Percentiles rank a stretch among this genome's conserved stretches.
Conservation (phyloP, 192 early-diverging fungal genomes). For the Coemansia biformis region DNA sequence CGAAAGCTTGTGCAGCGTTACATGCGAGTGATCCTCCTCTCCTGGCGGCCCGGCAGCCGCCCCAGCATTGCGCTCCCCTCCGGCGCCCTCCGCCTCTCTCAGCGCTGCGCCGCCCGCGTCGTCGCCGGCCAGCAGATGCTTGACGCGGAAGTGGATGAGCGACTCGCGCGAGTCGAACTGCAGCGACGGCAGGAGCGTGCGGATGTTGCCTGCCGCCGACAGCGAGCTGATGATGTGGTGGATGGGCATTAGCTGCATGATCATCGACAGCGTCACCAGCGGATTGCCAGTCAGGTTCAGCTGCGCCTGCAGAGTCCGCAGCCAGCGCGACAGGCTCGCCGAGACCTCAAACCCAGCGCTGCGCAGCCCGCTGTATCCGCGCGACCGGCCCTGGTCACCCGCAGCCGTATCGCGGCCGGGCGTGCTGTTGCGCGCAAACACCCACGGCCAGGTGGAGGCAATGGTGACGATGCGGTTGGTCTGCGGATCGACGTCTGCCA, state of each 20-base stretch:
- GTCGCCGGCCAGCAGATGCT: slow-evolving; percentile 11
- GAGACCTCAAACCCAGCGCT: slow-evolving; percentile 22
- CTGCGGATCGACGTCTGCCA: slow-evolving; percentile 37
- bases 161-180: slow-evolving; percentile 13
- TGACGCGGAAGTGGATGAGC: slow-evolving; percentile 17
- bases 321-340: slow-evolving; percentile 40
- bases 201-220: slow-evolving; percentile 12
- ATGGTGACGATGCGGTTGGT: slow-evolving; percentile 30
- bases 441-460: slow-evolving; percentile 48
- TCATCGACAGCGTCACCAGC: slow-evolving; percentile 23
- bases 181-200: slow-evolving; percentile 14
- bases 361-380: slow-evolving; percentile 5
- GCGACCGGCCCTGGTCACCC: neutral
- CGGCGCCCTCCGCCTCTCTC: neutral
- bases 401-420: slow-evolving; percentile 10
- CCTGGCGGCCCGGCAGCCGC: too few species aligned
- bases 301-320: slow-evolving; percentile 37
- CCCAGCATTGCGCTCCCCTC: neutral
- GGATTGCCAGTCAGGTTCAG: slow-evolving; percentile 41
- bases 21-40: slow-evolving; percentile 21
- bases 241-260: slow-evolving; percentile 42
- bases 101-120: neutral
- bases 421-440: slow-evolving; percentile 18
- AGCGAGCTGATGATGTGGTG: slow-evolving; percentile 31
- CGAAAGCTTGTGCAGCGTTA: slow-evolving; percentile 24